Base-by-base conservation (phyloP, 1,139 yeast species). In the Lizanozyma gosingica region DNA sequence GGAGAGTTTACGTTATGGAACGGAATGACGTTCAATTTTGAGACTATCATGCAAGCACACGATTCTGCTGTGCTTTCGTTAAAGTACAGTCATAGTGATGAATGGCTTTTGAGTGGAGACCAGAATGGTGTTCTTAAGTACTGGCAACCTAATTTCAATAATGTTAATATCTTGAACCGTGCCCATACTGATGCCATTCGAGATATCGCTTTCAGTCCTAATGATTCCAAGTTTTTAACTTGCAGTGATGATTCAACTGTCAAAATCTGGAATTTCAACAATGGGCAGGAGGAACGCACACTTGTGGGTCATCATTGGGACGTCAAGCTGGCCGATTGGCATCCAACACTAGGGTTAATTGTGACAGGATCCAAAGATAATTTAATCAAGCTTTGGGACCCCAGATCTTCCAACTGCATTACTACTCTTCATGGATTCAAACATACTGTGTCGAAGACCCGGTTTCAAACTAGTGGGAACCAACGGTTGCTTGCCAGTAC, bases 1-100 rank as follows among this genome's bases (percentile, higher is more conserved):
- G 99, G 99, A 32, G 99, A 92, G 57, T 90, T 92, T 60, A 90
- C 98, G 4, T 68, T 92, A 35, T 92, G 98, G 98, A 90, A 90
- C 59, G 97, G 97, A 14, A 76, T 85, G 73, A 83, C 95, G 4
- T 92, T 92, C 65, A 88, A 87, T 56, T 90, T 92, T 56, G 99
- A 92, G 59, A 86, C 96, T 39, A 88, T 94, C 50, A 92, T 90
- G 94, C 98, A 92, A 65, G 97, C 98, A 1, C 98, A 94, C 62
- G 98, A 94, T 57, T 74, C 83, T 45, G 90, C 97, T 0, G 83
- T 92, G 32, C 73, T 92, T 27, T 71, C 94, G 1, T 66, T 87
- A 55, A 75, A 78, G 47, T 94, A 90, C 60, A 81, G 94, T 9
- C 95, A 88, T 57, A 83, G 83, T 47, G 97, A 88, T 46, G 97